Conservation (phyloP, 1,284 basidiomycete species). For the Golubevia sp. region DNA sequence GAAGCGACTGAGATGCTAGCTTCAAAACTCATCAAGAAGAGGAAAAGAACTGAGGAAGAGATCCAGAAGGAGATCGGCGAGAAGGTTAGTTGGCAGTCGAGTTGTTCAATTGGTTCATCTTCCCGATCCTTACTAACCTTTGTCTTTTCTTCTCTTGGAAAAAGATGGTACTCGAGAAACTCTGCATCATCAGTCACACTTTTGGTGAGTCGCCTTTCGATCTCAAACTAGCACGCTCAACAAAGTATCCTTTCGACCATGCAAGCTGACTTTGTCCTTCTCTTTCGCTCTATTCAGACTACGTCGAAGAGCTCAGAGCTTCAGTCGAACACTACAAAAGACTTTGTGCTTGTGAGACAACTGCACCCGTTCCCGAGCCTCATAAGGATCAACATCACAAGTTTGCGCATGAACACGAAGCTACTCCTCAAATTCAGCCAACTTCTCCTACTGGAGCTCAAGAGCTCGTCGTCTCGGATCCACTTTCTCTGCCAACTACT, state of each 20-base stretch:
- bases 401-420: neutral
- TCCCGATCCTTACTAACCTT: no score
- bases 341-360: slow-evolving; percentile 7
- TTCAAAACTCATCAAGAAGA: neutral
- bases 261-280: slow-evolving; percentile 54
- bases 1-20: slow-evolving; percentile 29
- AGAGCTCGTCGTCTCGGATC: no score
- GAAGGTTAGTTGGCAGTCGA: neutral
- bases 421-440: neutral
- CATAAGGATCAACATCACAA: slow-evolving; percentile 3
- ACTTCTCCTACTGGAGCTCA: neutral
- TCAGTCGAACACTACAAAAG: slow-evolving; percentile 15
- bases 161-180: slow-evolving; percentile 8
- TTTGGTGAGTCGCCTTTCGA: slow-evolving; percentile 6
- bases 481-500: no score
- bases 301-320: slow-evolving; percentile 12
- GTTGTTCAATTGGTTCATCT: neutral
- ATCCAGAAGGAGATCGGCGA: neutral
- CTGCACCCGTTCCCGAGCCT: slow-evolving; percentile 10
- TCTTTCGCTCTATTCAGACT: slow-evolving; percentile 33
- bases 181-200: slow-evolving; percentile 8
- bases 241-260: no score
- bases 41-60: slow-evolving; percentile 4
- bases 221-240: no score
- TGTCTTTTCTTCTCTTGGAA: no score